phyloP scores from a whole-genome alignment of 1,284 basidiomycete genomes.

The Cutaneotrichosporon cavernicola region DNA sequence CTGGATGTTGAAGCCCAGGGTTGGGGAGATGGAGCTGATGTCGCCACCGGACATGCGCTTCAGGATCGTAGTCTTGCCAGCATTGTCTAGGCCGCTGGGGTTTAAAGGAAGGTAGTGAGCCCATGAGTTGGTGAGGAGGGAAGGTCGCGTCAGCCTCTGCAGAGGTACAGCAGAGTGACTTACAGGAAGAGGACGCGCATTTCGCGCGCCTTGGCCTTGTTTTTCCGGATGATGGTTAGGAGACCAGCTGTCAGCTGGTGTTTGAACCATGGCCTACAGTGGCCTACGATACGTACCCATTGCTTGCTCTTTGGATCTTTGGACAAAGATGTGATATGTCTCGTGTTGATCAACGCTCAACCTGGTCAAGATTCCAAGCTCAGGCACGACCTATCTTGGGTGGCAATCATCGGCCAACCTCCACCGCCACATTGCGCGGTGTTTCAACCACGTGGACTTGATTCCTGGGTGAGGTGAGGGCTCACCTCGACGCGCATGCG shows the following conservation, averaged over 20 bases:
- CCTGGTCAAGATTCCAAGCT: not conserved
- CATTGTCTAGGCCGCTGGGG: conserved; percentile 92
- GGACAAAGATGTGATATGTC: not conserved
- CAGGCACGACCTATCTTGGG: conserved; percentile 2
- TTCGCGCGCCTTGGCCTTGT: conserved; percentile 88
- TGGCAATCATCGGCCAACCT: not conserved
- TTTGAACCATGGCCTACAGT: not conserved
- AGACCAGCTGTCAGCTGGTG: conserved; percentile 61
- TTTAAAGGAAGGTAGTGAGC: not conserved
- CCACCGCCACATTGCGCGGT: not conserved
- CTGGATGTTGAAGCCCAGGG: conserved; percentile 98
- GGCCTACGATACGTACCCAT: not conserved
- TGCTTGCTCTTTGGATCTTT: not conserved
- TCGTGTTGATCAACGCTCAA: not conserved
- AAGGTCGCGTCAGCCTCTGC: not conserved
- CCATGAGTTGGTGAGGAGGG: not conserved
- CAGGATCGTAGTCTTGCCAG: conserved; percentile 96
- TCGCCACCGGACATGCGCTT: conserved; percentile 92
- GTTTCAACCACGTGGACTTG: conserved; percentile 2
- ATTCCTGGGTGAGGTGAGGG: not conserved
- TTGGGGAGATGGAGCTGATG: conserved; percentile 82
- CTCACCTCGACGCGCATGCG: conserved; percentile 8
- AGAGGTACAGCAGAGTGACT: conserved; percentile 36
- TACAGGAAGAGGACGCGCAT: conserved; percentile 95
- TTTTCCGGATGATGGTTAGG: conserved; percentile 95